Base-by-base conservation (phyloP, 1,284 basidiomycete species). In the Neonothopanus nambi region DNA sequence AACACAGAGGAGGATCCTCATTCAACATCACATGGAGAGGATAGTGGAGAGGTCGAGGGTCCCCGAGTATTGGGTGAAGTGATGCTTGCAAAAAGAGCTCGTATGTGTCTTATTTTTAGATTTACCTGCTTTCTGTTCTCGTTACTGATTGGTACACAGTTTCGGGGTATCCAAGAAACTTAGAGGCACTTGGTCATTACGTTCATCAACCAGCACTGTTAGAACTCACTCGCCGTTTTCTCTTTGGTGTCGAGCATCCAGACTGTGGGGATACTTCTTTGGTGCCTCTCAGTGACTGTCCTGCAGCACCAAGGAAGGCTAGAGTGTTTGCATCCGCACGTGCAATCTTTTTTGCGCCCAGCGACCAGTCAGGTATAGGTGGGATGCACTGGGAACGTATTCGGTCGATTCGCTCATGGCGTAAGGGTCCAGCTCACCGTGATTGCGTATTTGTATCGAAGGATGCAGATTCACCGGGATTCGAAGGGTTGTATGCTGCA, bases 301-400 rank as follows among this genome's bases (percentile, higher is more conserved):
- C 51, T 28, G 52, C 37, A 46, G 59, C 43, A 11, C 13, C 48
- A 2, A 24, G 42, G 13, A 53, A 40, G 9, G n/a, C n/a, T n/a
- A n/a, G n/a, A n/a, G n/a, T n/a, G n/a, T n/a, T n/a, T n/a, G n/a
- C n/a, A n/a, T 68, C 67, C 36, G 66, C 65, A 3, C 48, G 54
- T 5, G 58, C 64, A 6, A 51, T 33, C 0, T 70, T 64, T 49
- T 64, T 57, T 53, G 65, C 67, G 13, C 68, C 65, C 7, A 70
- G 69, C 48, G 63, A 71, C 46, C 37, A 55, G 5, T 66, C 56
- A 9, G 67, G 70, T 13, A 28, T 55, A 11, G 42, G 57, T 12
- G 69, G 67, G 0, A 66, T 70, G 65, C 9, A 23, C 6, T 17
- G 24, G 17, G 42, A 44, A 21, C 13, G 42, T 7, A 44, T 44